Base-by-base conservation (phyloP, 1,139 yeast species). In the Eremothecium cymbalariae region DNA sequence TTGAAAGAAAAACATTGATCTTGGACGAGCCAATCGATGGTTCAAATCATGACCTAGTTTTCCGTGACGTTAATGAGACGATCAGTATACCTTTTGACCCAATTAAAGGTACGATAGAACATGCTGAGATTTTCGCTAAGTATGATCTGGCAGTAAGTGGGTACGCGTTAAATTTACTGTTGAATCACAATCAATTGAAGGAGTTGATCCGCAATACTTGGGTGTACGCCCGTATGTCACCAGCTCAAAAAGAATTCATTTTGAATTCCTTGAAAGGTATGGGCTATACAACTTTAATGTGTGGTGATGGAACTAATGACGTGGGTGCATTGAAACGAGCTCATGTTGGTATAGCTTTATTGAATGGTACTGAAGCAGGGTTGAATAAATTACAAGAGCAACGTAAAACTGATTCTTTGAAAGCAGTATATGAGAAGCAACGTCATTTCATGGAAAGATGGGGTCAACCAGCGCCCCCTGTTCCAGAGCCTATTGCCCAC, bases 231-330 rank as follows among this genome's bases (percentile, higher is more conserved):
- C 82, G 99, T 65, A 98, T 93, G 25, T 90, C 98, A 6, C 98
- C 99, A 31, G 58, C 80, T 22, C 98, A 90, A 66, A 93, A 90
- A 64, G 98, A 90, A 64, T 85, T 80, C 47, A 77, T 90, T 50
- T 68, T 93, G 53, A 81, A 79, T 44, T 73, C 85, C 28, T 72
- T 85, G 57, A 90, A 90, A 60, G 80, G 77, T 40, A 74, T 86
- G 57, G 97, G 96, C 21, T 90, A 88, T 62, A 81, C 74, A 53
- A 90, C 98, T 21, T 72, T 93, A 51, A 90, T 90, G 99, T 90
- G 98, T 65, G 99, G 99, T 68, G 99, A 90, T 64, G 99, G 99
- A 64, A 90, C 99, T 21, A 90, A 90, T 59, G 99, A 90, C 68
- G 98, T 90, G 38, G 99, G 99, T 61, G 99, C 99, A 36, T 74